phyloP scores from a whole-genome alignment of 192 early-diverging fungal genomes.

The Chytriomyces sp. region DNA sequence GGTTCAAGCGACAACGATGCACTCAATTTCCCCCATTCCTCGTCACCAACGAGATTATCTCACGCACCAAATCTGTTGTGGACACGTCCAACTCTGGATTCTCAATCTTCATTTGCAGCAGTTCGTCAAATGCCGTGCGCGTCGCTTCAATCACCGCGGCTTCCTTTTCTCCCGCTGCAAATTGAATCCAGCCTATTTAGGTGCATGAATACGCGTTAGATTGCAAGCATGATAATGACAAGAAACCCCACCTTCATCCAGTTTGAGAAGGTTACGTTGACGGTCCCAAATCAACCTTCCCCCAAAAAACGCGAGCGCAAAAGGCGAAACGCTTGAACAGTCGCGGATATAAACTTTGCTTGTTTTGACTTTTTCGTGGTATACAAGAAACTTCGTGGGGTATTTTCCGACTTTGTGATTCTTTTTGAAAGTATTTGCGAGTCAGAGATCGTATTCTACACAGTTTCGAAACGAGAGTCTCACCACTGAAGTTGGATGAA shows the following conservation, averaged over 20 bases:
- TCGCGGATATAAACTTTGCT: slow-evolving; percentile 54
- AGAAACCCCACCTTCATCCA: slow-evolving; percentile 42
- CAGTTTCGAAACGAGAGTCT: too few species aligned
- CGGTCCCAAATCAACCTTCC: slow-evolving; percentile 42
- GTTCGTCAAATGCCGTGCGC: slow-evolving; percentile 71
- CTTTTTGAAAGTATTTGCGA: slow-evolving; percentile 32
- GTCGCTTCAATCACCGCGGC: slow-evolving; percentile 42
- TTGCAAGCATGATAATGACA: slow-evolving; percentile 3
- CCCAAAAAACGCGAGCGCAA: slow-evolving; percentile 52
- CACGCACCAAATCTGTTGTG: slow-evolving; percentile 13
- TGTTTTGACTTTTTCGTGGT: slow-evolving; percentile 53
- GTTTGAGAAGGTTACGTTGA: slow-evolving; percentile 32
- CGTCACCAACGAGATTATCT: slow-evolving; percentile 33
- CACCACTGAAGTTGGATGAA: slow-evolving; percentile 50
- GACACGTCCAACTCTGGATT: slow-evolving; percentile 61
- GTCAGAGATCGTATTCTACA: not conserved
- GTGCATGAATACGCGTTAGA: too few species aligned
- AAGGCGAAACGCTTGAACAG: slow-evolving; percentile 38
- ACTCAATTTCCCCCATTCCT: not conserved
- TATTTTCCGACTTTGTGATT: slow-evolving; percentile 39
- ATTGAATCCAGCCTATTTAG: slow-evolving; percentile 50
- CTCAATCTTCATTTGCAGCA: slow-evolving; percentile 75
- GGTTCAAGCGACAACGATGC: too few species aligned
- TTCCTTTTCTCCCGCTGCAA: slow-evolving; percentile 32
- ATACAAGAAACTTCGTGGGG: slow-evolving; percentile 45